Evolutionary conservation across 140 eudicot species (phyloP).

Genomic region (Erigeron philadelphicus): DNA sequence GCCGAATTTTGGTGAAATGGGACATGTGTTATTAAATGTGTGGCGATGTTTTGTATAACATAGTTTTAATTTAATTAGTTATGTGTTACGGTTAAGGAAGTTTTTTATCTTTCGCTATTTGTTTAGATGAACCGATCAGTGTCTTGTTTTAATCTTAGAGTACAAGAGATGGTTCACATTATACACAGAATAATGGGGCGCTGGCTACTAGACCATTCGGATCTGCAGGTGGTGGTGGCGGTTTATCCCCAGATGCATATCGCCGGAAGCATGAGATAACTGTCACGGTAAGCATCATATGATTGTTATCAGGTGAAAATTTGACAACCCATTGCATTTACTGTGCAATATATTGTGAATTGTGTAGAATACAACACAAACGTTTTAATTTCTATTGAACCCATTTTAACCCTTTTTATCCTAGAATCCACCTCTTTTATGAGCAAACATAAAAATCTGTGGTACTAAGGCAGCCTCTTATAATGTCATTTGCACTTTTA

Average conservation of each 20-base stretch:
- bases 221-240: constrained; percentile 44
- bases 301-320: neutral
- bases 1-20: neutral
- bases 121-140: neutral
- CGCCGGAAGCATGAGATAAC: constrained; percentile 77
- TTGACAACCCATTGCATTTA: neutral
- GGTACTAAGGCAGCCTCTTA: too few species aligned
- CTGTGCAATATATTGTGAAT: neutral
- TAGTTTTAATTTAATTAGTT: neutral
- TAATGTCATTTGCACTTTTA: too few species aligned
- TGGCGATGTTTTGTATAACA: neutral
- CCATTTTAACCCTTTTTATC: too few species aligned
- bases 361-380: neutral
- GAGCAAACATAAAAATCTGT: too few species aligned
- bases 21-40: neutral
- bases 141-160: constrained; percentile 1
- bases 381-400: neutral
- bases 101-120: neutral
- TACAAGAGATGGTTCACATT: constrained; percentile 14
- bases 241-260: constrained; percentile 67
- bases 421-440: too few species aligned
- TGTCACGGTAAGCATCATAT: constrained; percentile 58
- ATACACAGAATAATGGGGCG: constrained; percentile 9
- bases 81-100: neutral
- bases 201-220: neutral